Percentiles rank a stretch among this genome's conserved stretches.
phyloP scores from a whole-genome alignment of 2,329 filamentous ascomycete species.

The Chrysoporthe cubensis region DNA sequence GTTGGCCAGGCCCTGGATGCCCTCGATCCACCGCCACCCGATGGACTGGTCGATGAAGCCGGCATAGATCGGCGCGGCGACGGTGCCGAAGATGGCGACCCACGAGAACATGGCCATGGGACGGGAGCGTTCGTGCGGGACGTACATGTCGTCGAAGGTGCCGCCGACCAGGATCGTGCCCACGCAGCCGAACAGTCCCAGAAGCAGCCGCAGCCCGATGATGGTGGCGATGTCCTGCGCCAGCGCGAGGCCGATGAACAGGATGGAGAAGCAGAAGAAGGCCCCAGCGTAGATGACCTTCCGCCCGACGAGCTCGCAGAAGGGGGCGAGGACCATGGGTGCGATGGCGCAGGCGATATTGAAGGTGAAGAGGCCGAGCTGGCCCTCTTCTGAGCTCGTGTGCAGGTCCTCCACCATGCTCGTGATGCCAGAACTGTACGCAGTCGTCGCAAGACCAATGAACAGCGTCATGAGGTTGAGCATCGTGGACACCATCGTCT shows the following conservation, averaged over 20 bases:
- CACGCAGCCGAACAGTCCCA: conserved; percentile 54
- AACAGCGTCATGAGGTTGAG: conserved; percentile 58
- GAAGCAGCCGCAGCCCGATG: conserved; percentile 49
- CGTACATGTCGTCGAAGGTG: conserved; percentile 54
- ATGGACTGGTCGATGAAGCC: conserved; percentile 57
- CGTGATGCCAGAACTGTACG: conserved; percentile 53
- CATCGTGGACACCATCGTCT: conserved; percentile 49
- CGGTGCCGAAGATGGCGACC: conserved; percentile 55
- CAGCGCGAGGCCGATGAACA: conserved; percentile 52
- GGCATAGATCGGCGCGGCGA: conserved; percentile 56
- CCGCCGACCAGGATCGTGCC: conserved; percentile 55
- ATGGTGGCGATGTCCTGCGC: conserved; percentile 53
- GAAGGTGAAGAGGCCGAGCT: conserved; percentile 55
- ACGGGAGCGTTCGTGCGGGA: conserved; percentile 47
- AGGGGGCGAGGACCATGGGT: conserved; percentile 52
- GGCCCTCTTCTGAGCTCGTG: conserved; percentile 46
- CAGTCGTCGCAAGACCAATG: conserved; percentile 57
- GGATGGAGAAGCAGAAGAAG: conserved; percentile 49
- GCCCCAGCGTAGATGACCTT: conserved; percentile 50
- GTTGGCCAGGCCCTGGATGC: conserved; percentile 55
- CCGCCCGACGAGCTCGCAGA: conserved; percentile 53
- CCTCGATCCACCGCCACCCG: conserved; percentile 58
- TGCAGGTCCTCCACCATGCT: conserved; percentile 50
- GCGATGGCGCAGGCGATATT: conserved; percentile 53
- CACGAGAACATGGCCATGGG: conserved; percentile 54